Conservation (phyloP, 2,329 filamentous ascomycete genomes). For the Cladophialophora exuberans region DNA sequence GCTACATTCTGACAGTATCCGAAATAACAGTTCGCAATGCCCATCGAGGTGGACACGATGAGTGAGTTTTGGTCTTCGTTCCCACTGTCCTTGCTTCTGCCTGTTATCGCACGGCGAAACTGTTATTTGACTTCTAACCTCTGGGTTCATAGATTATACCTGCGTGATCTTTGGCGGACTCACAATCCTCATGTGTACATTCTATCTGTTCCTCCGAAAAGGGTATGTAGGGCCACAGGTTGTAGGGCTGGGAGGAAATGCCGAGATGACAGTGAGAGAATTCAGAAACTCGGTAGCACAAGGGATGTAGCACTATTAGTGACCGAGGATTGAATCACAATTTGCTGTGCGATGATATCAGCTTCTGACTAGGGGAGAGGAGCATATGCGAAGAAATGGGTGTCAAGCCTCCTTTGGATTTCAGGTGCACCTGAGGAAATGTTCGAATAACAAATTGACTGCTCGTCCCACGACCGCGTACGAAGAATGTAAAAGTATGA, state of each 20-base stretch:
- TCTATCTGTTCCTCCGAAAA: constrained; percentile 38
- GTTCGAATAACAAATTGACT: too few relatives aligned
- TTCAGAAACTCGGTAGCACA: constrained; percentile 10
- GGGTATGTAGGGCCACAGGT: constrained; percentile 9
- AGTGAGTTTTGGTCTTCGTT: constrained; percentile 36
- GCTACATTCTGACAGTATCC: constrained; percentile 1
- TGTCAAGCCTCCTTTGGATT: too few relatives aligned
- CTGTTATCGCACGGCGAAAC: too few relatives aligned
- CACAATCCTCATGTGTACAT: constrained; percentile 52
- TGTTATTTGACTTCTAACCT: too few relatives aligned
- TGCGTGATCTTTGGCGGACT: constrained; percentile 56
- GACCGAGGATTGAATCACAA: too few relatives aligned
- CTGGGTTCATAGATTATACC: constrained; percentile 51
- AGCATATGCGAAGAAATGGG: too few relatives aligned
- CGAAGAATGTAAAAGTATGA: too few relatives aligned
- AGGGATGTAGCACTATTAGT: not conserved
- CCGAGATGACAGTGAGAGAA: constrained; percentile 11
- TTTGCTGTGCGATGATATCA: too few relatives aligned
- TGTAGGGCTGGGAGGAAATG: constrained; percentile 4
- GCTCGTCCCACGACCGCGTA: too few relatives aligned
- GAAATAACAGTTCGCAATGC: constrained; percentile 34
- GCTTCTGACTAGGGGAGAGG: too few relatives aligned
- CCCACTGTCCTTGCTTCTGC: too few relatives aligned
- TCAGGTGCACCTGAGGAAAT: too few relatives aligned
- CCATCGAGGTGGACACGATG: constrained; percentile 52